Percentiles rank a stretch among this genome's conserved stretches.
Conservation (phyloP, 305 asterid genomes). For the Nicotiana rustica region DNA sequence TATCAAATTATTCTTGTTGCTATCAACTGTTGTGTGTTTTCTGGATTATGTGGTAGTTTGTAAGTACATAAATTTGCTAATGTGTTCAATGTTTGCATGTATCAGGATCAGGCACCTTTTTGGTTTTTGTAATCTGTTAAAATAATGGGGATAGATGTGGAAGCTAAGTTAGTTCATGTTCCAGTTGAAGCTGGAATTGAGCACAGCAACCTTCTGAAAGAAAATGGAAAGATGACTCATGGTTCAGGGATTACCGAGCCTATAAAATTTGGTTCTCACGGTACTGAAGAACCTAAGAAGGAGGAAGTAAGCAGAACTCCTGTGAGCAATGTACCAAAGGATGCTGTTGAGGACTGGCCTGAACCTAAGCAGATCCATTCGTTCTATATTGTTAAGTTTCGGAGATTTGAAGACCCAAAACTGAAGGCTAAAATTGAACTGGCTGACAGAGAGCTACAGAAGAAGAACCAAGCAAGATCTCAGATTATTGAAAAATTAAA, state of each 20-base stretch:
- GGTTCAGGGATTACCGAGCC: constrained; percentile 36
- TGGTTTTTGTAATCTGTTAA: not conserved
- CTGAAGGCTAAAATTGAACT: constrained; percentile 65
- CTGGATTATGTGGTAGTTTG: constrained; percentile 11
- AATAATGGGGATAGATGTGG: constrained; percentile 67
- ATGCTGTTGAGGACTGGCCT: constrained; percentile 43
- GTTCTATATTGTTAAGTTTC: constrained; percentile 56
- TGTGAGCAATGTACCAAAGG: constrained; percentile 35
- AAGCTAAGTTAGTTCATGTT: constrained; percentile 50
- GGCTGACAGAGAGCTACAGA: constrained; percentile 79
- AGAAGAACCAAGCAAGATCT: constrained; percentile 66
- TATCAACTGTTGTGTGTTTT: not conserved
- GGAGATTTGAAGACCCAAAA: constrained; percentile 57
- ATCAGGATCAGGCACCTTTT: not conserved
- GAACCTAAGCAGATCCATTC: constrained; percentile 63
- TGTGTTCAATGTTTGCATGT: not conserved
- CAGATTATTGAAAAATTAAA: constrained; percentile 70
- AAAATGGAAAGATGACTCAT: constrained; percentile 40
- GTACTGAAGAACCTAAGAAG: constrained; percentile 36
- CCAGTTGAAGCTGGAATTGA: constrained; percentile 57
- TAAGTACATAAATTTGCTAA: not conserved
- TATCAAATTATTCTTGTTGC: not conserved
- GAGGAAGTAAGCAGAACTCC: constrained; percentile 32
- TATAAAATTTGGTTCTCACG: constrained; percentile 42
- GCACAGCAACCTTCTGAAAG: constrained; percentile 46